Base-by-base conservation (phyloP, 176 grass and related monocot genomes). In the Typha latifolia region DNA sequence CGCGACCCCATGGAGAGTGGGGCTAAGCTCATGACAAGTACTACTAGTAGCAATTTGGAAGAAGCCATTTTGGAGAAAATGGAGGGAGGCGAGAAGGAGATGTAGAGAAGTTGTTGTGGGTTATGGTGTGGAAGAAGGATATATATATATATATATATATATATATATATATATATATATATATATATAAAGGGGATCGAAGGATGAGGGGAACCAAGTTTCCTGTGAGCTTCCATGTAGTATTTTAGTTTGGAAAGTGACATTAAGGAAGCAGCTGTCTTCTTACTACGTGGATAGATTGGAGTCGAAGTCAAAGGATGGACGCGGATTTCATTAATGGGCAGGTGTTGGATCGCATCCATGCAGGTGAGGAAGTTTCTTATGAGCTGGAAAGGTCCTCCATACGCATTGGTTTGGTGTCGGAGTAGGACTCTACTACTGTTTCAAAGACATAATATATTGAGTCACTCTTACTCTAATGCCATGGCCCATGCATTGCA, bases 61-160 rank as follows among this genome's bases (percentile, higher is more conserved):
- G 66, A 65, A 50, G 79, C 85, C 85, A 89, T 94, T 64, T 14
- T 0, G 5, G 47, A 51, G 66, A 2, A 50, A 64, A 14, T 69
- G 14, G 22, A 61, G 6, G 12, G 4, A 52, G 43, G 48, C 1
- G 32, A 62, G 18, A 67, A 32, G 15, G 43, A 66, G 15, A 53
- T 18, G 3, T 43, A 59, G 50, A 77, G 26, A 4, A 43, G 26
- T 50, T 22, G 12, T 48, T 52, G n/a, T n/a, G n/a, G n/a, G n/a
- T n/a, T n/a, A n/a, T n/a, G 66, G 62, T 26, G 51, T 53, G 16
- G 65, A 15, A 14, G 32, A 63, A 21, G 8, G 14, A 55, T 57
- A 18, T 57, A 59, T 59, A 22, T 1, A 21, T 16, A 16, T 19
- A 59, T 20, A 55, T 6, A 16, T 9, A n/a, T n/a, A n/a, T n/a